Percentiles rank a stretch among this genome's conserved stretches.
Evolutionary conservation across 192 early-diverging fungal species (phyloP).

Genomic region (Pilobolus umbonatus): DNA sequence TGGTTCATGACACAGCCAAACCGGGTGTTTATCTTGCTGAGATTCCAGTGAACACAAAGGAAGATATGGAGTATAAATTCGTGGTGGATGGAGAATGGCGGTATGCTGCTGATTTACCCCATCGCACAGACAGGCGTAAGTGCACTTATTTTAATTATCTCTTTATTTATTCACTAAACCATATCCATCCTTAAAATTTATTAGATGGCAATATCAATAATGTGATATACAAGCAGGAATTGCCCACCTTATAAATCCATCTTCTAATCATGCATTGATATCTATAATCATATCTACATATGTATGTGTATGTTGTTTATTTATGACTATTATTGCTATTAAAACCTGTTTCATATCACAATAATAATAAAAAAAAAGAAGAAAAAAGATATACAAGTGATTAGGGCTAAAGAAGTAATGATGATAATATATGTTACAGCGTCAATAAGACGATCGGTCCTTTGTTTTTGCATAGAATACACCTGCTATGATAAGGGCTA

Average conservation of each 20-base stretch:
- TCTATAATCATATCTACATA: too few species aligned
- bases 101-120: conserved; percentile 34
- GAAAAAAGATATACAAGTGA: too few species aligned
- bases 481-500: conserved; percentile 16
- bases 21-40: background rate
- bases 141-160: background rate
- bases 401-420: background rate
- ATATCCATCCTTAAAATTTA: background rate
- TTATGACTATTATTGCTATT: background rate
- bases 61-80: conserved; percentile 36
- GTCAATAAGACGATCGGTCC: too few species aligned
- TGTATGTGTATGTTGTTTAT: conserved; percentile 6
- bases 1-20: background rate
- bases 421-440: background rate
- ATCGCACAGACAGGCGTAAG: conserved; percentile 24
- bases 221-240: background rate
- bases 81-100: conserved; percentile 39
- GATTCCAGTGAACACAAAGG: conserved; percentile 13
- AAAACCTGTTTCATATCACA: background rate
- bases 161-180: background rate
- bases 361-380: background rate
- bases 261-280: too few species aligned
- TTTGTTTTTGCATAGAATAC: conserved; percentile 7
- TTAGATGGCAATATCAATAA: conserved; percentile 11
- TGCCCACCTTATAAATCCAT: too few species aligned